These are phyloP conservation scores for Haplosporangium sp. DNA, from an alignment of 371 early-diverging fungal genomes.

Conservation along the genomic window DNA sequence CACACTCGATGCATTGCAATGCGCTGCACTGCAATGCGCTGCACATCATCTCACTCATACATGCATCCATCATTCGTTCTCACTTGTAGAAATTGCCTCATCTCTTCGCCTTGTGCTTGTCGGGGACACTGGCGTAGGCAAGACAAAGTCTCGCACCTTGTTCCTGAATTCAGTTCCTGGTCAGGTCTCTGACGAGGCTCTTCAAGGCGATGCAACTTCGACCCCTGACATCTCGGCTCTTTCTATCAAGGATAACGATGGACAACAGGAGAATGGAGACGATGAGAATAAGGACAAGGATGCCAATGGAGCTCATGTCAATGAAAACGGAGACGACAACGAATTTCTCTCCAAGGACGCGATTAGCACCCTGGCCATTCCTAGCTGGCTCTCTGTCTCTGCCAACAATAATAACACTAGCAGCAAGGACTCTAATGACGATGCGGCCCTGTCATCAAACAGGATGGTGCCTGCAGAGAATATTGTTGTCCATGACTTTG, in stretches of 20 bases:
- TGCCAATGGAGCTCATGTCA: neutral
- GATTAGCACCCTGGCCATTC: constrained; percentile 48
- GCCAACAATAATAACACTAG: neutral
- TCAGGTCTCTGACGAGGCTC: constrained; percentile 61
- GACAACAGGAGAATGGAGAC: neutral
- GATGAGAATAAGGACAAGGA: constrained; percentile 2
- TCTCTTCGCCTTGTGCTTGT: constrained; percentile 47
- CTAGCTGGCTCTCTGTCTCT: constrained; percentile 31
- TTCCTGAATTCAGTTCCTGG: constrained; percentile 70
- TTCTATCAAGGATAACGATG: constrained; percentile 55
- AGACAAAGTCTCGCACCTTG: constrained; percentile 79
- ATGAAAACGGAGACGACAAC: neutral
- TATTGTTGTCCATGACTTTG: constrained; percentile 50
- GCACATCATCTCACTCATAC: neutral
- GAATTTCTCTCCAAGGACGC: constrained; percentile 17
- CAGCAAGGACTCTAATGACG: neutral
- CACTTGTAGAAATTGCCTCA: constrained; percentile 44
- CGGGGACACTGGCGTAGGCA: constrained; percentile 79
- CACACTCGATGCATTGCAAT: neutral
- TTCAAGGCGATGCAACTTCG: constrained; percentile 66
- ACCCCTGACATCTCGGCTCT: constrained; percentile 79
- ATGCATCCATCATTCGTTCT: neutral
- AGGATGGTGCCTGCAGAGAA: constrained; percentile 42
- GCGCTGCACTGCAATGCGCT: neutral
- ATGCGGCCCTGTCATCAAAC: neutral